Conservation (phyloP, 768 basidiomycete species). For the Hericium alpestre region DNA sequence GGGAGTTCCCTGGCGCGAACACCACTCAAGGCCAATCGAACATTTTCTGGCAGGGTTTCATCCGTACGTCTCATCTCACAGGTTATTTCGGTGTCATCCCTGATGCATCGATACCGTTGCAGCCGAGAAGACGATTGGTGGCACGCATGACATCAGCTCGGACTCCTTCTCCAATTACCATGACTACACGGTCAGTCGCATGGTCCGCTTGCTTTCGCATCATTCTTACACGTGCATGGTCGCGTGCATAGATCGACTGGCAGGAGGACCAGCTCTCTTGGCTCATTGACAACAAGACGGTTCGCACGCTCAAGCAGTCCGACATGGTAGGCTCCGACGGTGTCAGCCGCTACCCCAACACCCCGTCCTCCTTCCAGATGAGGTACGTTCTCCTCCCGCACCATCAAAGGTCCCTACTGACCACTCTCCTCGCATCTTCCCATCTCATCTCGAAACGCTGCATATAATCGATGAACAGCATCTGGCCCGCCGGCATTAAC, state of each 20-base stretch:
- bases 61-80: slow-evolving; percentile 36
- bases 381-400: slow-evolving; percentile 34
- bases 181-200: slow-evolving; percentile 52
- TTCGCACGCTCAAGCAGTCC: slow-evolving; percentile 55
- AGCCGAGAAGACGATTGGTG: slow-evolving; percentile 42
- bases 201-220: too few relatives aligned
- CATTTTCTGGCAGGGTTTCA: slow-evolving; percentile 66
- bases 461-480: slow-evolving; percentile 17
- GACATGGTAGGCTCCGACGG: slow-evolving; percentile 48
- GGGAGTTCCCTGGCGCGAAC: slow-evolving; percentile 66
- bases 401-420: background rate
- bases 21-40: slow-evolving; percentile 68
- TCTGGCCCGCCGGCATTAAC: slow-evolving; percentile 78
- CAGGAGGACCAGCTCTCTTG: slow-evolving; percentile 55
- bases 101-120: background rate
- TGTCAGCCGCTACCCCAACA: slow-evolving; percentile 56
- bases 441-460: too few relatives aligned
- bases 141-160: slow-evolving; percentile 33
- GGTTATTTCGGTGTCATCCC: background rate
- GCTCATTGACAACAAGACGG: slow-evolving; percentile 57
- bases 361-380: slow-evolving; percentile 73
- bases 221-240: background rate
- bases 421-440: too few relatives aligned
- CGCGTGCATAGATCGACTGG: slow-evolving; percentile 61
- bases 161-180: slow-evolving; percentile 68